These are phyloP conservation scores for Diaporthe ampelina DNA, from an alignment of 2,329 filamentous ascomycete genomes.

Conservation along the genomic window DNA sequence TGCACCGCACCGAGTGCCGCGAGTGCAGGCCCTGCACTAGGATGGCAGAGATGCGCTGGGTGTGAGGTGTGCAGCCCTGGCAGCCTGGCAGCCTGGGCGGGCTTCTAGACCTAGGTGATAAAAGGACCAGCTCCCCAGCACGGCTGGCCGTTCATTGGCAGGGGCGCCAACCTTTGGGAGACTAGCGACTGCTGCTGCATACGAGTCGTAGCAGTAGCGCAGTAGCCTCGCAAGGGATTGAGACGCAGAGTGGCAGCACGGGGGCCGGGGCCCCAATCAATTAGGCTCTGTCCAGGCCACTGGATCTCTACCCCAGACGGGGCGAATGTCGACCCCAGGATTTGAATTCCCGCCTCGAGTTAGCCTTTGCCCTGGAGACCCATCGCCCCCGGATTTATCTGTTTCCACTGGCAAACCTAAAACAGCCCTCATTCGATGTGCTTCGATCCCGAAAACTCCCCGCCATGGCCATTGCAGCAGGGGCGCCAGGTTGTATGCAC, in stretches of 20 bases:
- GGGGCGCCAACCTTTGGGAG: constrained; percentile 10
- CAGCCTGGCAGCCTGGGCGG: no score
- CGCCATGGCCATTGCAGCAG: constrained; percentile 11
- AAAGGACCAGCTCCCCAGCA: constrained; percentile 11
- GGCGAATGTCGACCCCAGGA: constrained; percentile 32
- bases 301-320: constrained; percentile 33
- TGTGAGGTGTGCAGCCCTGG: not conserved
- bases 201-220: constrained; percentile 1
- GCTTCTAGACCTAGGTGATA: not conserved
- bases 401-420: constrained; percentile 22
- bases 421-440: constrained; percentile 16
- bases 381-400: constrained; percentile 31
- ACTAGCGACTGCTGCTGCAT: constrained; percentile 25
- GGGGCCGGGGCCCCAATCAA: constrained; percentile 18
- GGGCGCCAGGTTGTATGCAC: constrained; percentile 6
- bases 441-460: constrained; percentile 28
- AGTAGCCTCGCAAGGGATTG: not conserved
- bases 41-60: no score
- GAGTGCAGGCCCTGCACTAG: no score
- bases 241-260: no score
- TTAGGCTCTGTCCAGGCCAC: constrained; percentile 19
- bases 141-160: constrained; percentile 24
- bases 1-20: not conserved
- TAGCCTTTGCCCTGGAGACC: constrained; percentile 31
- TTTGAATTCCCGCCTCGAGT: constrained; percentile 26